phyloP scores from a whole-genome alignment of 257 asterid genomes.

The Nyctanthes arbortristis region DNA sequence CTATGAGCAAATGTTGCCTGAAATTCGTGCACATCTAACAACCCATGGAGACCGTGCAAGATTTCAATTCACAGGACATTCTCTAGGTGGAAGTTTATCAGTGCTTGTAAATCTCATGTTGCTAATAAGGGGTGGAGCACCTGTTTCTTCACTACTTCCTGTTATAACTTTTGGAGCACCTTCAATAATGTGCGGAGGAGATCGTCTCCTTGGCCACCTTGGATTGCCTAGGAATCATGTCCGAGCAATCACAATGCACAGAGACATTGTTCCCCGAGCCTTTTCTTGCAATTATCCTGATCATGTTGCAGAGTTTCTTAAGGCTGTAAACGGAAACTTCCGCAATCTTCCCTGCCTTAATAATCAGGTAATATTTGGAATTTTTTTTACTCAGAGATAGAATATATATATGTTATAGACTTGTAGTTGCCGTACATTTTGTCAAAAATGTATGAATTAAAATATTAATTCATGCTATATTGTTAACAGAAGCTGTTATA shows the following conservation, averaged over 20 bases:
- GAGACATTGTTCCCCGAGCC: conserved; percentile 96
- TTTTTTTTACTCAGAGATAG: no score
- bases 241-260: conserved; percentile 76
- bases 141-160: conserved; percentile 74
- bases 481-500: conserved; percentile 68
- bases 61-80: conserved; percentile 90
- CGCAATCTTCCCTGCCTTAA: conserved; percentile 80
- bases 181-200: conserved; percentile 92
- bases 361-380: conserved; percentile 82
- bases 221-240: conserved; percentile 75
- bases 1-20: conserved; percentile 85
- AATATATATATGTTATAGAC: no score
- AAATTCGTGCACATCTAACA: conserved; percentile 61
- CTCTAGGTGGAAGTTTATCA: conserved; percentile 94
- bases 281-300: conserved; percentile 88
- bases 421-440: neutral
- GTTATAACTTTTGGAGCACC: conserved; percentile 91
- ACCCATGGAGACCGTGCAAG: conserved; percentile 58
- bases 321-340: conserved; percentile 81
- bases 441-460: neutral
- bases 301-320: conserved; percentile 82
- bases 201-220: conserved; percentile 60
- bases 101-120: conserved; percentile 84
- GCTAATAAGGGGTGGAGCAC: conserved; percentile 69
- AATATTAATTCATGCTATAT: neutral